Evolutionary conservation across 106 monocot genomes (phyloP), one percentile per base, ranked within the genome.

Genomic region (Platanthera guangdongensis): DNA sequence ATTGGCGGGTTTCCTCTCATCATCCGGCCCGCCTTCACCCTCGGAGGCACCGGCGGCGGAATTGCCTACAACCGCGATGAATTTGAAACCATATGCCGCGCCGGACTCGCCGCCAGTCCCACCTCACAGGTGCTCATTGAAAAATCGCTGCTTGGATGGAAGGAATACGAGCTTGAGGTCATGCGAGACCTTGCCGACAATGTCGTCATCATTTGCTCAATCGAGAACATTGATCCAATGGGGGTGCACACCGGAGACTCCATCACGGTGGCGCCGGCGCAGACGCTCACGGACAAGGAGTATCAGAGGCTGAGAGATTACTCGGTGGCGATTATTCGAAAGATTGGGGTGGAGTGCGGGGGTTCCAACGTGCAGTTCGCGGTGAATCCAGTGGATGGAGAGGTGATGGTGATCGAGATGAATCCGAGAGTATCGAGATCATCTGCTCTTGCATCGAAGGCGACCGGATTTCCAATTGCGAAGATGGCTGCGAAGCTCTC

Each of bases 331-430:
- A 97, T 97, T 72, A 97, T 97, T 30, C 51, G 97, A 77, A 94
- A 97, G 79, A 97, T 97, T 78, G 97, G 97, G 0, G 97, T 97
- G 51, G 97, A 97, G 74, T 97, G 97, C 72, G 97, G 97, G 10
- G 97, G 97, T 2, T 97, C 97, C 7, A 97, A 97, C 81, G 97
- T 97, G 81, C 97, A 97, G 84, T 97, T 97, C 72, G 97, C 94
- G 1, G 94, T 97, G 57, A 97, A 94, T 57, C 97, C 97, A 0
- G 81, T 49, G 2, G 97, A 97, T 75, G 97, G 97, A 60, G 97
- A 97, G 82, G 97, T 97, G 64, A 97, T 97, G 97, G 86, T 97
- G 12, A 97, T 97, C 60, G 97, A 97, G 86, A 97, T 97, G 97
- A 97, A 97, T 51, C 97, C 97, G 0, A 92, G 97, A 79, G 97